Percentiles rank a stretch among this genome's conserved stretches.
These are phyloP conservation scores for Oemleria cerasiformis DNA, from an alignment of 306 rosid species.

Conservation along the genomic window DNA sequence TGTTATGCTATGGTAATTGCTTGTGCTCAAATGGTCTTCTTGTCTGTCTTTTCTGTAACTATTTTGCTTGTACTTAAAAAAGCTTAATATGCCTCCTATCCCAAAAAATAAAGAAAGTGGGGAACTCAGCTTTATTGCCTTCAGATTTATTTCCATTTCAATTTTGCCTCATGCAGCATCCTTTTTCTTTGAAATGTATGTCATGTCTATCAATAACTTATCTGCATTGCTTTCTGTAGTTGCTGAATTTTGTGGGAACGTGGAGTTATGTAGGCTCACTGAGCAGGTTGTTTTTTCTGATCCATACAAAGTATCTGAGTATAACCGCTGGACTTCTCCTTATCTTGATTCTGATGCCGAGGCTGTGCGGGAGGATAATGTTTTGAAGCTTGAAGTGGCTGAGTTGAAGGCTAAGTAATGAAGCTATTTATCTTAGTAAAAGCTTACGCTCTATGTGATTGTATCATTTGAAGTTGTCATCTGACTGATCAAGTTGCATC, in stretches of 20 bases:
- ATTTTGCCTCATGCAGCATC: background rate
- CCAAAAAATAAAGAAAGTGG: too few relatives aligned
- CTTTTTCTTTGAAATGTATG: too few relatives aligned
- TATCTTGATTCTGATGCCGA: constrained; percentile 75
- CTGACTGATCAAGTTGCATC: constrained; percentile 5
- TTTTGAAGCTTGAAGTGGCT: constrained; percentile 77
- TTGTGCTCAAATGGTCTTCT: too few relatives aligned
- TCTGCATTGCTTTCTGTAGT: constrained; percentile 49
- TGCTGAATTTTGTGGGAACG: constrained; percentile 84
- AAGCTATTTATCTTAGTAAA: constrained; percentile 4
- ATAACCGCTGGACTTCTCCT: constrained; percentile 76
- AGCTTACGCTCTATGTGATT: background rate
- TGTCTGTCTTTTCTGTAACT: too few relatives aligned
- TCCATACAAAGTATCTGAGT: constrained; percentile 76
- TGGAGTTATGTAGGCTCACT: constrained; percentile 85
- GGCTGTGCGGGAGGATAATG: constrained; percentile 79
- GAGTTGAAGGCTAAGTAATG: constrained; percentile 78
- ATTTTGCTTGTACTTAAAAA: too few relatives aligned
- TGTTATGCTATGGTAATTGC: too few relatives aligned
- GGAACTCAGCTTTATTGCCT: too few relatives aligned
- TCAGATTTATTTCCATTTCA: background rate
- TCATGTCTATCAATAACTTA: background rate
- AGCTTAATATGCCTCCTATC: too few relatives aligned
- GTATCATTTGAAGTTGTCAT: background rate
- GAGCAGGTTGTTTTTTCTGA: constrained; percentile 94